Evolutionary conservation across 495 filamentous ascomycete genomes (phyloP).

Genomic region (Polyplosphaeria fusca): DNA sequence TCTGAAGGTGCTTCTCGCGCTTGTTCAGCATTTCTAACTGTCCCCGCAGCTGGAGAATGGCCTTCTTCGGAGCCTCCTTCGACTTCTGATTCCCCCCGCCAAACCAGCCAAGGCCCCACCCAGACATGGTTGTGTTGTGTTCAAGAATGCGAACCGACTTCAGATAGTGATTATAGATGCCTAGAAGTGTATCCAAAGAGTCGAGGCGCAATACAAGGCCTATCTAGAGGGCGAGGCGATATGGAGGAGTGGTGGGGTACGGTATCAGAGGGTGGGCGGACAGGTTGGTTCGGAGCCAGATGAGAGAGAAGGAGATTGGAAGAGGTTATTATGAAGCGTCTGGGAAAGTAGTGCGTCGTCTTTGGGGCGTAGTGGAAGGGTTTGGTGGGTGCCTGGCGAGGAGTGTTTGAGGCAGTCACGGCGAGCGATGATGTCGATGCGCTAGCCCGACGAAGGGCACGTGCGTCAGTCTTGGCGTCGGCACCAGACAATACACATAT

Average conservation of each 20-base stretch:
- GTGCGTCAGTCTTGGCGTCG: constrained; percentile 20
- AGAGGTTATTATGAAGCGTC: no score
- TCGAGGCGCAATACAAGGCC: no score
- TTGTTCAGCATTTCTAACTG: constrained; percentile 98
- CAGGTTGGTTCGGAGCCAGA: no score
- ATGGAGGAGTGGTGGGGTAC: no score
- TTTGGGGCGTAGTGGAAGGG: not conserved
- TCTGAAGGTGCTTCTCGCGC: constrained; percentile 84
- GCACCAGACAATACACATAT: no score
- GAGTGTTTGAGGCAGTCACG: not conserved
- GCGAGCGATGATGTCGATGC: constrained; percentile 17
- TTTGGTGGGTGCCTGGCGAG: not conserved
- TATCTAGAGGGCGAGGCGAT: no score
- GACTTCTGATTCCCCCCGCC: constrained; percentile 63
- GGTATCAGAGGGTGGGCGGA: no score
- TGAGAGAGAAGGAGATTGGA: no score
- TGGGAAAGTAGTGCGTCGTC: no score
- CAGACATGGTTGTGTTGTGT: constrained; percentile 33
- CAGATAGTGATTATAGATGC: no score
- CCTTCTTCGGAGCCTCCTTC: constrained; percentile 94
- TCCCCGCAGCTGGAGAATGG: constrained; percentile 80
- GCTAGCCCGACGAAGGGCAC: constrained; percentile 13
- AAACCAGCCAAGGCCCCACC: constrained; percentile 42
- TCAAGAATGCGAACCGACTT: no score
- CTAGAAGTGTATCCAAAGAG: no score